Conservation (phyloP, 257 asterid genomes). For the Solanum megistacrolobum region DNA sequence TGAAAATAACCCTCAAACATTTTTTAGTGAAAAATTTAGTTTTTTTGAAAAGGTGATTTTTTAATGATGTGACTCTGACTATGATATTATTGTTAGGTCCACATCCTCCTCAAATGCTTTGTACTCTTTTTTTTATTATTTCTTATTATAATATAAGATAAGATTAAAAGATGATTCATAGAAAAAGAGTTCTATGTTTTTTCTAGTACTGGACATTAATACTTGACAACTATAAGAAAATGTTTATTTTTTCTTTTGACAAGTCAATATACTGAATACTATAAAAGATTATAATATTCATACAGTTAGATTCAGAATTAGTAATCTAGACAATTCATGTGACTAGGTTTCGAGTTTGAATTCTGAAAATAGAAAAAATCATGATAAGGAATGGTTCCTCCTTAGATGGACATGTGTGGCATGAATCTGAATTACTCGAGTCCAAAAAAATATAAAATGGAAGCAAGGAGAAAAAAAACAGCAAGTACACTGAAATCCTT, state of each 20-base stretch:
- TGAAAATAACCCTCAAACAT: too few species aligned
- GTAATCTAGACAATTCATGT: neutral
- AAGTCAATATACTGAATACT: neutral
- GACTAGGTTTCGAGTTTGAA: neutral
- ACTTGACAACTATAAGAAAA: neutral
- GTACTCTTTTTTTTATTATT: neutral
- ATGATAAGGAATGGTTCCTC: neutral
- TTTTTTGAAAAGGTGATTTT: too few species aligned
- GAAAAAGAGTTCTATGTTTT: neutral
- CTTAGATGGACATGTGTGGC: neutral
- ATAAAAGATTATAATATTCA: neutral
- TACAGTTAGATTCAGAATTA: neutral
- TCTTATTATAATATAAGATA: neutral
- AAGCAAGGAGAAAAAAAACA: neutral
- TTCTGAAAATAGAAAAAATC: neutral
- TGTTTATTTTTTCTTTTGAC: neutral
- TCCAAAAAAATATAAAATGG: neutral
- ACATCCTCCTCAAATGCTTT: neutral
- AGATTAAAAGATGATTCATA: neutral
- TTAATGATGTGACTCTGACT: neutral
- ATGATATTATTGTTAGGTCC: neutral
- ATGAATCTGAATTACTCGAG: rapidly evolving
- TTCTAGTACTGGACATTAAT: neutral
- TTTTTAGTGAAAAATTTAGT: too few species aligned
- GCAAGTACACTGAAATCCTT: neutral